Percentiles rank a stretch among this genome's conserved stretches.
Evolutionary conservation across 2,329 filamentous ascomycete genomes (phyloP).

Genomic region (Xylaria sp.): DNA sequence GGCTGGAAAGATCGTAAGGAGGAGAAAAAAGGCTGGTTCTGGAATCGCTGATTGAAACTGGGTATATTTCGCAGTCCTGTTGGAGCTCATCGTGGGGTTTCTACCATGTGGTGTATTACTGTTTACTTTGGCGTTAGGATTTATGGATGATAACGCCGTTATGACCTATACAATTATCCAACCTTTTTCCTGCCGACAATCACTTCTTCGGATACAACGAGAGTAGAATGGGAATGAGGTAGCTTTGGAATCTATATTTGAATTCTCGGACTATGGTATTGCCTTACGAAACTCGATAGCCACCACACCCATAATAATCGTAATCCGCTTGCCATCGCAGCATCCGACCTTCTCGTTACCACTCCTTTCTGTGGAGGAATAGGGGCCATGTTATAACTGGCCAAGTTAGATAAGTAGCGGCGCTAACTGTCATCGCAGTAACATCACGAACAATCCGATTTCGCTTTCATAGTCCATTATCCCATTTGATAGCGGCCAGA

Average conservation of each 20-base stretch:
- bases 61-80: background rate
- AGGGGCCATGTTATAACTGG: too few relatives aligned
- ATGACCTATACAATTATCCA: background rate
- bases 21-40: slow-evolving; percentile 39
- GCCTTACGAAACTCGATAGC: background rate
- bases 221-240: background rate
- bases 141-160: slow-evolving; percentile 6
- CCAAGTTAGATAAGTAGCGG: too few relatives aligned
- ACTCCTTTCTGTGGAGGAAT: too few relatives aligned
- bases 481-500: too few relatives aligned
- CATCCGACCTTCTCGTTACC: too few relatives aligned
- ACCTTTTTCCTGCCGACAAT: background rate
- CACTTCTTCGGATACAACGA: background rate
- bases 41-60: slow-evolving; percentile 30
- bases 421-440: too few relatives aligned
- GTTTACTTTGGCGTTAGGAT: background rate
- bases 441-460: too few relatives aligned
- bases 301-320: too few relatives aligned
- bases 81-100: background rate
- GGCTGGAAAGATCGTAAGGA: background rate
- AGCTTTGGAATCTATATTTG: background rate
- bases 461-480: too few relatives aligned
- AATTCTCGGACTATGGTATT: background rate
- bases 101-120: slow-evolving; percentile 2
- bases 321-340: too few relatives aligned